Conservation (phyloP, 805 yeast species). For the Saccharomycopsis sp. region DNA sequence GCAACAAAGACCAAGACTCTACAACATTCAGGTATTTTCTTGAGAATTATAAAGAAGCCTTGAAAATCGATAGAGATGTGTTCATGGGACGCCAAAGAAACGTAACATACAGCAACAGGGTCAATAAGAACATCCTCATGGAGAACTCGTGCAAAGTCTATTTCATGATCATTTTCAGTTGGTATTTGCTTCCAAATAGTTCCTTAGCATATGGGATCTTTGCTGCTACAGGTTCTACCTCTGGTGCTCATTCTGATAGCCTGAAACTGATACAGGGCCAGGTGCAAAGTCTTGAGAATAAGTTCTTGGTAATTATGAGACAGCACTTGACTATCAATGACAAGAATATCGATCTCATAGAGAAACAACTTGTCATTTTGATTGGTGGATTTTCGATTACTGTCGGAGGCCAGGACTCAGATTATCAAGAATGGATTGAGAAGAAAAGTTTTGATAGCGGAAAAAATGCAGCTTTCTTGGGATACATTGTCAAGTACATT, state of each 20-base stretch:
- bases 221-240: not conserved
- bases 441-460: not conserved
- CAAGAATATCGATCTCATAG: slow-evolving; percentile 20
- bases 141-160: not conserved
- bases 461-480: not conserved
- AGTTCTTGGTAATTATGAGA: slow-evolving; percentile 1
- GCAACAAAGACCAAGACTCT: not conserved
- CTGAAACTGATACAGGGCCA: not conserved
- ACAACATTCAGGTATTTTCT: not conserved
- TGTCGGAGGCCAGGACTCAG: slow-evolving; percentile 13
- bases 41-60: not conserved
- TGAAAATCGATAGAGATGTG: not conserved
- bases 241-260: not conserved
- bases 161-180: slow-evolving; percentile 6
- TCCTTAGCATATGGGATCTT: slow-evolving; percentile 1
- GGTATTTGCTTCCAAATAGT: slow-evolving; percentile 3
- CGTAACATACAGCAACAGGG: not conserved
- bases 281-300: not conserved
- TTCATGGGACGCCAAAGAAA: not conserved
- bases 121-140: not conserved
- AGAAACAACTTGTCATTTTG: slow-evolving; percentile 33
- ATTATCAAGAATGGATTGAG: not conserved
- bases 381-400: slow-evolving; percentile 34
- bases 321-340: not conserved
- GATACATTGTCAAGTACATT: slow-evolving; percentile 33